Evolutionary conservation across 2,329 filamentous ascomycete species (phyloP), one percentile per base, ranked within the genome.

Genomic region (Colletotrichum tofieldiae): DNA sequence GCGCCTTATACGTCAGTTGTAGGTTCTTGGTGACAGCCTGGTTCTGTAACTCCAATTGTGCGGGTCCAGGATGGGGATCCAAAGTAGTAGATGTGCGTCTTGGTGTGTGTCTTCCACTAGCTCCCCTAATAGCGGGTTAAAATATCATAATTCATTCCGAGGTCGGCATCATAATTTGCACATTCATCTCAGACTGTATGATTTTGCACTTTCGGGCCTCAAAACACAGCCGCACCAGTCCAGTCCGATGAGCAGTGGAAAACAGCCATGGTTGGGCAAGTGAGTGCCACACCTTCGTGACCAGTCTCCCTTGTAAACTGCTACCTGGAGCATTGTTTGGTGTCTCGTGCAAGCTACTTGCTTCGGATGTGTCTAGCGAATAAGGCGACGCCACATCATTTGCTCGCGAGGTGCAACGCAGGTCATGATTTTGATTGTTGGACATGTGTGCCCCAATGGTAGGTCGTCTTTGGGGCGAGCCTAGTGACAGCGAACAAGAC

Each of bases 361-460:
- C 11, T 56, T 56, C 54, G 11, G 35, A 26, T 4, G 11, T 18
- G 35, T 18, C 26, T 37, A 20, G 47, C 65, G 47, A 67, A 61
- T 67, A 55, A 20, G 56, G 47, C 37, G 12, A 23, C 37, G 65
- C 65, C 65, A 67, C 65, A 61, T 54, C 11, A 32, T n/a, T 16
- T 35, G 9, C n/a, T 39, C 20, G 20, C 12, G 20, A 29, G 35
- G 37, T 58, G 55, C 55, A 23, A 41, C n/a, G 26, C 32, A 18
- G 37, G n/a, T 11, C 16, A 4, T 3, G 5, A 3, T 58, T 26
- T 18, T 14, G n/a, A 16, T 1, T 26, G 37, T 23, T 41, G 37
- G 32, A 11, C 37, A 39, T 39, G 37, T 58, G 35, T 39, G 7
- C 2, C 14, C 20, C 14, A 41, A 35, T 23, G 37, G 20, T 41